These are phyloP conservation scores for Elongisporangium undulatum DNA, from an alignment of 352 stramenopile species.

Conservation along the genomic window DNA sequence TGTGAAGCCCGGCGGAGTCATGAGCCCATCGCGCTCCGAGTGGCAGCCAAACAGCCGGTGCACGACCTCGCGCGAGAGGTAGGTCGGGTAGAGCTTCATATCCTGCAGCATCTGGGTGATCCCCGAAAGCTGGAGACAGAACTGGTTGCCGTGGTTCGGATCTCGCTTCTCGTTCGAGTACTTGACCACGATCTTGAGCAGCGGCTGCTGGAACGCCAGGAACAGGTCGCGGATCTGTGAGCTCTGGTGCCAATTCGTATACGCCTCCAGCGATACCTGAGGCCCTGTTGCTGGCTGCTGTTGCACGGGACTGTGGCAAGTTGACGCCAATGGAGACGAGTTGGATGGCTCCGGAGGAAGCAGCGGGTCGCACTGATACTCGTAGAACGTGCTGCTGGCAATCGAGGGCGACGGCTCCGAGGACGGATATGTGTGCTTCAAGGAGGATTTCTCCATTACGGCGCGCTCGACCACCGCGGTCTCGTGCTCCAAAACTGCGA, in stretches of 20 bases:
- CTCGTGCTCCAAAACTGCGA: constrained; percentile 73
- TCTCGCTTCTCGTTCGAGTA: constrained; percentile 48
- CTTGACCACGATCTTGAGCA: constrained; percentile 48
- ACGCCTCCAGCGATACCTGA: constrained; percentile 19
- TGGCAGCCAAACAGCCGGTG: constrained; percentile 38
- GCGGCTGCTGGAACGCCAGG: constrained; percentile 38
- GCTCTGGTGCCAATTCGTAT: constrained; percentile 44
- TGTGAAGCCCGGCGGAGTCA: constrained; percentile 43
- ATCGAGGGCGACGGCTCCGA: constrained; percentile 16
- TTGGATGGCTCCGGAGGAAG: constrained; percentile 27
- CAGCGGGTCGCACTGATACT: constrained; percentile 63
- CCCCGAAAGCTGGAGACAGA: constrained; percentile 30
- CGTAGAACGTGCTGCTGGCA: constrained; percentile 33
- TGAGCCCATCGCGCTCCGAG: constrained; percentile 23
- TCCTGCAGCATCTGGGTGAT: constrained; percentile 53
- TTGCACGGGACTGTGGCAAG: background rate
- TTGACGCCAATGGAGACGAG: background rate
- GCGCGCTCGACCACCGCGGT: constrained; percentile 71
- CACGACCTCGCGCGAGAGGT: constrained; percentile 48
- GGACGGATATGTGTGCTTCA: constrained; percentile 60
- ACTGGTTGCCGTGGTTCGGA: constrained; percentile 33
- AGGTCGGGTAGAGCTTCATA: constrained; percentile 50
- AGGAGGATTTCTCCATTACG: constrained; percentile 74
- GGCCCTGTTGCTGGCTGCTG: background rate
- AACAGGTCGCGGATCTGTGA: constrained; percentile 65